Percentiles rank a stretch among this genome's conserved stretches.
These are phyloP conservation scores for Populus alba DNA, from an alignment of 345 rosid species.

Conservation along the genomic window DNA sequence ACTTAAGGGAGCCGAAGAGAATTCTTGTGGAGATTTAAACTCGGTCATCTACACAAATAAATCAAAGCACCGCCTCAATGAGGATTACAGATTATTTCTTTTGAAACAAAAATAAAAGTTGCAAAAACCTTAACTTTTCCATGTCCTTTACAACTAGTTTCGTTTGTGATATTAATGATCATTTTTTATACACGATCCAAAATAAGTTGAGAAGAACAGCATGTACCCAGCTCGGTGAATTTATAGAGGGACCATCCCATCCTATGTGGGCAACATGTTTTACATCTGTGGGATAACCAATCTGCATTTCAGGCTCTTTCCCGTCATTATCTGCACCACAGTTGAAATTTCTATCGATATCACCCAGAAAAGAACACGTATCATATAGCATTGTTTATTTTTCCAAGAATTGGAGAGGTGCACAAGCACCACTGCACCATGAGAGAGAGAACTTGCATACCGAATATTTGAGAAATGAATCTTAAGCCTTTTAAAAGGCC, in stretches of 20 bases:
- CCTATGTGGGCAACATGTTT: conserved; percentile 96
- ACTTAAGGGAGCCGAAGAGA: conserved; percentile 31
- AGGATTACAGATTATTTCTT: background rate
- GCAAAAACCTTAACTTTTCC: background rate
- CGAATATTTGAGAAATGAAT: conserved; percentile 78
- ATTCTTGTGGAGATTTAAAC: conserved; percentile 37
- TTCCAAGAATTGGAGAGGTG: background rate
- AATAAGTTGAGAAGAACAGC: background rate
- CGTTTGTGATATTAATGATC: background rate
- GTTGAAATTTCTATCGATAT: background rate
- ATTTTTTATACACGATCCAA: background rate
- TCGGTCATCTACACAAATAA: conserved; percentile 55
- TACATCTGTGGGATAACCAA: conserved; percentile 87
- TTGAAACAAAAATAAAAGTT: background rate
- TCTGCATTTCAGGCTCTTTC: conserved; percentile 74
- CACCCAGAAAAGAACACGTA: background rate
- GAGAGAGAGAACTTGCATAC: conserved; percentile 27
- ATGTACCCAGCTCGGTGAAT: conserved; percentile 26
- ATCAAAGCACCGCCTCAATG: background rate
- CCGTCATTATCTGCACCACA: conserved; percentile 51
- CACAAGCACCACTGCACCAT: too few species aligned
- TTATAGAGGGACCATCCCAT: conserved; percentile 49
- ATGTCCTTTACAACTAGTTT: background rate
- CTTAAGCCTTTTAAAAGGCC: conserved; percentile 71
- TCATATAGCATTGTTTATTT: too few species aligned